These are phyloP conservation scores for Cruciata laevipes DNA, from an alignment of 257 asterid genomes.

Conservation along the genomic window DNA sequence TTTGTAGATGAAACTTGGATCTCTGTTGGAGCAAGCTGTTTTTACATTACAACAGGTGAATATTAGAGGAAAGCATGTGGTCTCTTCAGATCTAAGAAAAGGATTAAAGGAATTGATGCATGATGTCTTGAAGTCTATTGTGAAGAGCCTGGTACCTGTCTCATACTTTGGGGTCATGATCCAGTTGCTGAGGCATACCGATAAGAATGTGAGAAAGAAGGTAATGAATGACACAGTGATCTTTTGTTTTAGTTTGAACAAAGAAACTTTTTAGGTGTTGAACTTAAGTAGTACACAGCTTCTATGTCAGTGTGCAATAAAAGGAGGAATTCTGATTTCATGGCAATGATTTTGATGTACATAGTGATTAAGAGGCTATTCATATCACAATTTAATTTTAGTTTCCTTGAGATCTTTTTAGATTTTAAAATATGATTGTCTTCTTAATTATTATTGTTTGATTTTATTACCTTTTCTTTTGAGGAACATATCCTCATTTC, in stretches of 20 bases:
- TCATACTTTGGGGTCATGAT: conserved; percentile 53
- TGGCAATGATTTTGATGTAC: background rate
- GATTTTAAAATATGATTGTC: background rate
- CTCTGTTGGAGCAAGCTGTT: conserved; percentile 69
- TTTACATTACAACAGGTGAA: conserved; percentile 50
- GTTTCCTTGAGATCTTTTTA: background rate
- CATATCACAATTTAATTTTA: background rate
- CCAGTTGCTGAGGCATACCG: conserved; percentile 51
- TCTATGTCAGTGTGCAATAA: background rate
- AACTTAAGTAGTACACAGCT: no score
- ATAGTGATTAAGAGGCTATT: background rate
- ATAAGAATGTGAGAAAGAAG: conserved; percentile 60
- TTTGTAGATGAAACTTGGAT: conserved; percentile 63
- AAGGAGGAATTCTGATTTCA: background rate
- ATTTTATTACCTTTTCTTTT: background rate
- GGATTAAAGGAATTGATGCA: conserved; percentile 60
- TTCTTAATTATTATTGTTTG: background rate
- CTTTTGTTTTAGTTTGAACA: background rate
- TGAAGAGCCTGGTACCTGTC: conserved; percentile 52
- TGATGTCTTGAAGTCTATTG: conserved; percentile 41
- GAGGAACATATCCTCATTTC: background rate
- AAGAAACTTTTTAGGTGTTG: background rate
- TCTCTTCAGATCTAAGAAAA: conserved; percentile 48
- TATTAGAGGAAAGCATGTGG: conserved; percentile 37
- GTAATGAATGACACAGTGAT: conserved; percentile 24